Percentiles rank a stretch among this genome's conserved stretches.
Conservation (phyloP, 163 green algal genomes). For the Scenedesmus sp. region DNA sequence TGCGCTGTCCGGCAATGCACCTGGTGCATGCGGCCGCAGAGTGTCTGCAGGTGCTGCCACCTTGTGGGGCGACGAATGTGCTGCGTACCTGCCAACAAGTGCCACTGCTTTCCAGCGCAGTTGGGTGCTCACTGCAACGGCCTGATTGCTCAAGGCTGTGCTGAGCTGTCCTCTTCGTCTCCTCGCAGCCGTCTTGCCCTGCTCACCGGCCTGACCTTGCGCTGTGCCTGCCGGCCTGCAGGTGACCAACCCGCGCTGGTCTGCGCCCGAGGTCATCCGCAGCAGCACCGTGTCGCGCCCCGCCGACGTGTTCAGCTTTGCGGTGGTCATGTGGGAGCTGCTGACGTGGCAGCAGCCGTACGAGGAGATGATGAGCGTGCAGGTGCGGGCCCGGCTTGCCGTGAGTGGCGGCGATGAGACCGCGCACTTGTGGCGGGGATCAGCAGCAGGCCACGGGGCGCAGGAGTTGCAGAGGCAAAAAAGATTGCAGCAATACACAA, state of each 20-base stretch:
- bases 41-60: not conserved
- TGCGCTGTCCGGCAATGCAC: not conserved
- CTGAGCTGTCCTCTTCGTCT: not conserved
- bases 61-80: not conserved
- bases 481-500: not conserved
- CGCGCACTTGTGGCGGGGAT: not conserved
- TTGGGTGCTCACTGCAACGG: too few species aligned
- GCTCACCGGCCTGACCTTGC: not conserved
- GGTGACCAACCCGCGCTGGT: constrained; percentile 74
- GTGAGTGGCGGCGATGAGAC: not conserved
- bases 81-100: not conserved
- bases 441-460: not conserved
- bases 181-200: not conserved
- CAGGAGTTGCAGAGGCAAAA: not conserved
- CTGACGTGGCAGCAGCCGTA: constrained; percentile 79
- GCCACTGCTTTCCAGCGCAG: too few species aligned
- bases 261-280: constrained; percentile 68
- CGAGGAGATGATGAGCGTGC: constrained; percentile 76
- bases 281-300: constrained; percentile 20
- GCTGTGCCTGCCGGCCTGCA: not conserved
- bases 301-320: constrained; percentile 64
- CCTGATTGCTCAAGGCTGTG: too few species aligned
- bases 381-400: constrained; percentile 53
- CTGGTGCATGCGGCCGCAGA: not conserved
- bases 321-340: constrained; percentile 80